Percentiles rank a stretch among this genome's conserved stretches.
phyloP scores from a whole-genome alignment of 345 rosid species.

The Eucalyptus viminalis region DNA sequence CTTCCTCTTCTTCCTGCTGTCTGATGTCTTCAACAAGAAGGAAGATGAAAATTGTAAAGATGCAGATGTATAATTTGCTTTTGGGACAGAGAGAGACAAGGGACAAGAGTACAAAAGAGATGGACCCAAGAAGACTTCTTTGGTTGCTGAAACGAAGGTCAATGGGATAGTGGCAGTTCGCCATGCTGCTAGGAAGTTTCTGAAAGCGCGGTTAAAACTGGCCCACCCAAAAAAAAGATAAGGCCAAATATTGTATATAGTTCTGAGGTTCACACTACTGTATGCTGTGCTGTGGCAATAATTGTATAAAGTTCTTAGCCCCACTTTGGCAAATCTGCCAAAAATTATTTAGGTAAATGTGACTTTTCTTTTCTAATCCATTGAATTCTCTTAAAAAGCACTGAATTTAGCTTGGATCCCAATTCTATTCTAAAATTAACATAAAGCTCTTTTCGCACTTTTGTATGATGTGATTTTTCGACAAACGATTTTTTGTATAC shows the following conservation, averaged over 20 bases:
- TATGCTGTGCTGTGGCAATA: too few species aligned
- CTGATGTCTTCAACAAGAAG: not conserved
- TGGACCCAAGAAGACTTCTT: not conserved
- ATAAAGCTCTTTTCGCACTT: too few species aligned
- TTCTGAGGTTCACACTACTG: too few species aligned
- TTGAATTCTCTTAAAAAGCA: too few species aligned
- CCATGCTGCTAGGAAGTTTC: not conserved
- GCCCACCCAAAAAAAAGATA: not conserved
- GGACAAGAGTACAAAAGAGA: not conserved
- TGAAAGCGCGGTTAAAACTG: not conserved
- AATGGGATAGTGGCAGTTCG: not conserved
- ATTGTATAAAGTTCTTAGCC: too few species aligned
- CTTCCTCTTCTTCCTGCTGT: not conserved
- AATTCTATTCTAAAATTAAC: too few species aligned
- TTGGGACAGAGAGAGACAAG: not conserved
- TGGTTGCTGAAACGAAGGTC: not conserved
- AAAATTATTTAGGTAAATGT: too few species aligned
- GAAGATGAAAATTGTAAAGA: accelerated
- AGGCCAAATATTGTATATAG: not conserved
- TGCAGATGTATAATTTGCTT: accelerated
- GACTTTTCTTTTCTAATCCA: too few species aligned
- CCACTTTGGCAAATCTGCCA: too few species aligned
- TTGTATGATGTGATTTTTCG: too few species aligned
- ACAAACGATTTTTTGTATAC: too few species aligned
- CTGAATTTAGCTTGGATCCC: too few species aligned